Percentiles rank a stretch among this genome's conserved stretches.
phyloP scores from a whole-genome alignment of 2,329 filamentous ascomycete genomes.

The Xylaria sp. region DNA sequence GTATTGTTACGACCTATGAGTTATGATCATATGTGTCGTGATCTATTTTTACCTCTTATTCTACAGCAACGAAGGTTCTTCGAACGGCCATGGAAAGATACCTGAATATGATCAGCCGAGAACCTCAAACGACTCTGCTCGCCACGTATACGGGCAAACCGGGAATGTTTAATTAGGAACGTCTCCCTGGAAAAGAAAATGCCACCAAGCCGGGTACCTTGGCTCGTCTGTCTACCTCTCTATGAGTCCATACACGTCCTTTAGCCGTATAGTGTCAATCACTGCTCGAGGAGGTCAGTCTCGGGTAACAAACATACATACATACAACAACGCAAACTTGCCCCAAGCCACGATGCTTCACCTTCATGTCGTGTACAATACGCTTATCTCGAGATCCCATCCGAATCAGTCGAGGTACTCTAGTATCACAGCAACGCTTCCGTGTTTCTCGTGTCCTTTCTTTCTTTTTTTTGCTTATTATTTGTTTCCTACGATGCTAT shows the following conservation, averaged over 20 bases:
- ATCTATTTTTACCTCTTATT: background rate
- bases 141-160: constrained; percentile 12
- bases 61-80: background rate
- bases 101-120: background rate
- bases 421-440: constrained; percentile 16
- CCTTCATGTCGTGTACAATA: background rate
- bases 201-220: background rate
- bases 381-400: background rate
- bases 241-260: background rate
- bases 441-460: background rate
- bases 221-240: background rate
- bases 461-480: constrained; percentile 1
- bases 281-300: too few species aligned
- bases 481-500: background rate
- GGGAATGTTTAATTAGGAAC: constrained; percentile 16
- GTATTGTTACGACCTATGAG: background rate
- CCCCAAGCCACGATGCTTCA: background rate
- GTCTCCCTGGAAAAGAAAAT: background rate
- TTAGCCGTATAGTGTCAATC: too few species aligned
- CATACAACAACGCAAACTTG: background rate
- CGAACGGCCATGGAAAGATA: background rate
- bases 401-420: constrained; percentile 11
- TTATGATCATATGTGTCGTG: background rate
- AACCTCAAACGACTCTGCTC: constrained; percentile 12
- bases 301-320: background rate